phyloP scores from a whole-genome alignment of 768 basidiomycete genomes.

The Termitomyces sp. region DNA sequence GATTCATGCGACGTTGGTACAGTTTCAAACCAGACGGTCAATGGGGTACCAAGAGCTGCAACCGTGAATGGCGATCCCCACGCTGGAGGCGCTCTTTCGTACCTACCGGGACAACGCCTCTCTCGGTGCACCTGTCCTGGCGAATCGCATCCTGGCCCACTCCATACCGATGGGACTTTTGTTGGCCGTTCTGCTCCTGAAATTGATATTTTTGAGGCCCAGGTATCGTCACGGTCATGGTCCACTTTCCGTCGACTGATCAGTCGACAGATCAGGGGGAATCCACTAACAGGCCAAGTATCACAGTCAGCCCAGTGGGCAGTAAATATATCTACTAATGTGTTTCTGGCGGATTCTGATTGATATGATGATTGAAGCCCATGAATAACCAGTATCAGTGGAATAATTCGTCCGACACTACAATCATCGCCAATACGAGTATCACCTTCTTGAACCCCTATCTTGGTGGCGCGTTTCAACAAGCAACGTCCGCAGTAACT shows the following conservation, averaged over 20 bases:
- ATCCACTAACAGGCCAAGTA: conserved; percentile 43
- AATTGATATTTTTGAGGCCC: conserved; percentile 88
- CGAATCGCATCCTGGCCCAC: conserved; percentile 85
- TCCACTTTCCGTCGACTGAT: background rate
- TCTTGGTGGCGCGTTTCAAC: conserved; percentile 74
- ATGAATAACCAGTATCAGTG: conserved; percentile 72
- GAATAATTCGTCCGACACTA: conserved; percentile 57
- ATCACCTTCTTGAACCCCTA: conserved; percentile 57
- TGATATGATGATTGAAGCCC: conserved; percentile 36
- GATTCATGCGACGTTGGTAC: conserved; percentile 95
- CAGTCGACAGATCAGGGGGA: conserved; percentile 23
- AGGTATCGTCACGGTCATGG: conserved; percentile 30
- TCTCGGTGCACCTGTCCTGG: conserved; percentile 85
- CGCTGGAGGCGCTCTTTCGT: conserved; percentile 58
- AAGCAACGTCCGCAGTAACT: conserved; percentile 72
- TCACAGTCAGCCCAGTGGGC: conserved; percentile 85
- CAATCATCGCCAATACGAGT: conserved; percentile 48
- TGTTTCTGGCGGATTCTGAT: background rate
- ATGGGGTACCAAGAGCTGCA: conserved; percentile 59
- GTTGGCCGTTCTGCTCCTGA: conserved; percentile 83
- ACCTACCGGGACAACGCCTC: conserved; percentile 81
- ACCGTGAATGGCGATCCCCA: conserved; percentile 51
- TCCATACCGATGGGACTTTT: conserved; percentile 69
- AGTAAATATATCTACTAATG: conserved; percentile 33
- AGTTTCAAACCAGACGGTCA: conserved; percentile 71